A percentile compares a stretch with the other conserved stretches of the same genome.
Evolutionary conservation across 208 protist species (phyloP).

Genomic region (Tetramitus jugosus): DNA sequence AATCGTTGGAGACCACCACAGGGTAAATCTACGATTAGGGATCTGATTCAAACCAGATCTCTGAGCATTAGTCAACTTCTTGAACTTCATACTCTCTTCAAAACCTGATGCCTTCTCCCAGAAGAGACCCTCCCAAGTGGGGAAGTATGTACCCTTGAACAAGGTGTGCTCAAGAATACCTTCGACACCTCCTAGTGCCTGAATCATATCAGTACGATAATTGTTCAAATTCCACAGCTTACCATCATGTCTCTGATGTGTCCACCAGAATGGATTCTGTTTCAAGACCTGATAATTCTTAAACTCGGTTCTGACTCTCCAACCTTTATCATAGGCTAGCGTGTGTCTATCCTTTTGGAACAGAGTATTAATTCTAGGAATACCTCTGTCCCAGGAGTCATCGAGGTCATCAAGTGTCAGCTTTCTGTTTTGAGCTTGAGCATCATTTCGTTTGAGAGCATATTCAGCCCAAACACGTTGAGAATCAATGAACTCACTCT

Average conservation of each 20-base stretch:
- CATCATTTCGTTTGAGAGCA: constrained; percentile 92
- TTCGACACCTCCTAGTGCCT: constrained; percentile 99
- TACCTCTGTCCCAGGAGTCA: constrained; percentile 98
- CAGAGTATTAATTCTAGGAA: constrained; percentile 99
- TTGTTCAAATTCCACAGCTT: constrained; percentile 99
- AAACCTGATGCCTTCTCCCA: constrained; percentile 98
- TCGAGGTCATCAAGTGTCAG: constrained; percentile 99
- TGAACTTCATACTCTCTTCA: constrained; percentile 99
- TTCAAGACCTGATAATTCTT: constrained; percentile 96
- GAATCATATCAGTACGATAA: constrained; percentile 99
- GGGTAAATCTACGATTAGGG: constrained; percentile 99
- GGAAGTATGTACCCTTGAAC: constrained; percentile 99
- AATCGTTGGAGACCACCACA: constrained; percentile 99
- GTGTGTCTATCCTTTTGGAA: constrained; percentile 98
- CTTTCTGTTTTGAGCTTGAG: constrained; percentile 87
- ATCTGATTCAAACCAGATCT: constrained; percentile 99
- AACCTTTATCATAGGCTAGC: constrained; percentile 99
- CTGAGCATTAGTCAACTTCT: constrained; percentile 99
- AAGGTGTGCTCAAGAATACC: constrained; percentile 99
- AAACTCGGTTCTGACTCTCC: constrained; percentile 96
- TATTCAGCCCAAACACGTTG: constrained; percentile 99
- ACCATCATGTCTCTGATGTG: constrained; percentile 97
- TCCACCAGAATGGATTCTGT: constrained; percentile 99
- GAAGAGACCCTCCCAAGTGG: constrained; percentile 99
- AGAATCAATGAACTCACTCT: constrained; percentile 98